Conservation (phyloP, 768 basidiomycete species). For the Mycena venus region DNA sequence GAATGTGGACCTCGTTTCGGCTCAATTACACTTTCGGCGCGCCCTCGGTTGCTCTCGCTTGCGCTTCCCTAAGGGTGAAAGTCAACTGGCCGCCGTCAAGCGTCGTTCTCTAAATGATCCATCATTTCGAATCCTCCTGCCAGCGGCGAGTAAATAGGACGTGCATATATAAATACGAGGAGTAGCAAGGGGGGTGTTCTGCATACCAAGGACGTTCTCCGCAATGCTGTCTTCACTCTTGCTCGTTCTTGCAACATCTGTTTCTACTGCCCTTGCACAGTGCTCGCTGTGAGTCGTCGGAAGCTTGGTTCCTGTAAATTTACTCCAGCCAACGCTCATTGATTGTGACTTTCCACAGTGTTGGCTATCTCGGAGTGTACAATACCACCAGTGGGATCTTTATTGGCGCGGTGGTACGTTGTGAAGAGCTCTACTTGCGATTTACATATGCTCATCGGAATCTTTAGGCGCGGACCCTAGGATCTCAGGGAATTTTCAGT, state of each 20-base stretch:
- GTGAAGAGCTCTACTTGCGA: neutral
- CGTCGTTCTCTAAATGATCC: constrained; percentile 4
- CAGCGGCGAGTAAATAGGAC: neutral
- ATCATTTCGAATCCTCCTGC: constrained; percentile 8
- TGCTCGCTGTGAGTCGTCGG: constrained; percentile 18
- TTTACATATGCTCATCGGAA: constrained; percentile 8
- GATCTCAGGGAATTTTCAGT: constrained; percentile 21
- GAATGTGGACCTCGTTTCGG: neutral
- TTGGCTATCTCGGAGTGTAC: constrained; percentile 17
- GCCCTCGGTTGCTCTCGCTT: constrained; percentile 11
- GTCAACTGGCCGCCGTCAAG: neutral
- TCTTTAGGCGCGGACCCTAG: constrained; percentile 17
- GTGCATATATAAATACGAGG: neutral
- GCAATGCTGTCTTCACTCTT: constrained; percentile 1
- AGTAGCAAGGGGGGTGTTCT: neutral
- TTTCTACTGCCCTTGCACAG: constrained; percentile 17
- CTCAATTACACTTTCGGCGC: neutral
- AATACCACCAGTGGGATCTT: constrained; percentile 4
- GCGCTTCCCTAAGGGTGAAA: neutral
- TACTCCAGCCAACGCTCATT: neutral
- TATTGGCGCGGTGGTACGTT: constrained; percentile 16
- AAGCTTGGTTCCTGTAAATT: neutral
- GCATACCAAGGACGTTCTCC: constrained; percentile 4
- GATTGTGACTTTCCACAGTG: constrained; percentile 11
- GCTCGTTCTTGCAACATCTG: constrained; percentile 5